These are phyloP conservation scores for Cantharellus cinnabarinus DNA, from an alignment of 768 basidiomycete genomes.

Conservation along the genomic window DNA sequence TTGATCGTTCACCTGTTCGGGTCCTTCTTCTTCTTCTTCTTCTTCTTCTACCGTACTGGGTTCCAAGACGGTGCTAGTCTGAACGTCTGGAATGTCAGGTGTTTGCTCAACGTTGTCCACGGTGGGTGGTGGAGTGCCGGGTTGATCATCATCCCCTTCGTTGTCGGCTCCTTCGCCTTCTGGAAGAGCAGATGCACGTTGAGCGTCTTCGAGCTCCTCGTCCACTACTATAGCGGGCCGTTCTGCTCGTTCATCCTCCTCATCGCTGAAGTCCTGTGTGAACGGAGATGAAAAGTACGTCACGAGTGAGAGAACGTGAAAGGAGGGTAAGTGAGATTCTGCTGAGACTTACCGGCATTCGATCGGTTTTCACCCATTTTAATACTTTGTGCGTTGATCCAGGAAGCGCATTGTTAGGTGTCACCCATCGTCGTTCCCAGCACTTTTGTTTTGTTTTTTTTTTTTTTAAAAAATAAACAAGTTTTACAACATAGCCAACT, in stretches of 20 bases:
- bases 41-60: background rate
- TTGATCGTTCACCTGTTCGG: background rate
- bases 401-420: conserved; percentile 32
- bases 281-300: background rate
- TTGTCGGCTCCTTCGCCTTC: background rate
- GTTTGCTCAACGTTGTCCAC: background rate
- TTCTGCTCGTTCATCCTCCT: conserved; percentile 64
- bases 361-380: conserved; percentile 68
- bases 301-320: conserved; percentile 2
- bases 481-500: background rate
- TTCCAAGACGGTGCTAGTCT: background rate
- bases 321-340: background rate
- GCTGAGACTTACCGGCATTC: conserved; percentile 35
- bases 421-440: conserved; percentile 64
- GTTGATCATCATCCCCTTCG: background rate
- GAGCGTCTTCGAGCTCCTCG: conserved; percentile 23
- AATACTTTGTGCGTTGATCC: conserved; percentile 43
- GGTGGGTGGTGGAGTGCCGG: background rate
- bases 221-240: conserved; percentile 49
- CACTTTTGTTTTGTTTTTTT: conserved; percentile 20
- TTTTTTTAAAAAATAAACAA: background rate
- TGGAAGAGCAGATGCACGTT: background rate
- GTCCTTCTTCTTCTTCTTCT: background rate
- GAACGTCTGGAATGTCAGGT: background rate
- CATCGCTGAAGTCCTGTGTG: conserved; percentile 66